Base-by-base conservation (phyloP, 2,329 filamentous ascomycete species). In the Ceratocystis alfenasii region DNA sequence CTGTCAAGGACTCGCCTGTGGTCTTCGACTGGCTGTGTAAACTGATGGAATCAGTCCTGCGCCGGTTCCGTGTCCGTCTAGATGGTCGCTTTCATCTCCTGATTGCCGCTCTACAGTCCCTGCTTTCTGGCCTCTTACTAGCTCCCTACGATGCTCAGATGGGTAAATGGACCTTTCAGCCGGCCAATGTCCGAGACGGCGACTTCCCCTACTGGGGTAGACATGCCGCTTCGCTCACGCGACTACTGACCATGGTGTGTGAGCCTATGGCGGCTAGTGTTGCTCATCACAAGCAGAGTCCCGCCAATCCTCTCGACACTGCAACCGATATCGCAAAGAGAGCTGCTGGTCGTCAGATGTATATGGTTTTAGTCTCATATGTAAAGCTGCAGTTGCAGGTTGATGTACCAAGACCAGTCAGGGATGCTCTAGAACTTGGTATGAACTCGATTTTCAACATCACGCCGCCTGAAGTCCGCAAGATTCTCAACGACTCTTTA, bases 21-120 rank as follows among this genome's bases (percentile, higher is more conserved):
- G 73, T 77, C 0, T 84, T 78, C 70, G 71, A 75, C 1, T 75
- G 75, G 71, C 74, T 83, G 17, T 85, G 80, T 74, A 78, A 77
- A 64, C 75, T 87, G 7, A 74, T 83, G 22, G 81, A 83, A 65
- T 74, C 77, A 25, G 74, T 87, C 46, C 80, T 87, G 71, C 80
- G 80, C 71, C 81, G 83, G 61, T 83, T 87, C 72, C 77, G 84
- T 3, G 76, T 83, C 55, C 82, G 84, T 8, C 76, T 87, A 1
- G 80, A 85, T 70, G 83, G 83, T 1, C 84, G 84, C 68, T 83
- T 84, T 70, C 84, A 85, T 70, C 74, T 86, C 57, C 76, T 86
- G 4, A 74, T 85, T 60, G 74, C 78, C 45, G 74, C 78, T 1
- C 74, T 87, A 67, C 81, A 85, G 70, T 74, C 79, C 2, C 79